Evolutionary conservation across 148 eudicot species (phyloP), one percentile per base, ranked within the genome.

Genomic region (Camellia granthamiana): DNA sequence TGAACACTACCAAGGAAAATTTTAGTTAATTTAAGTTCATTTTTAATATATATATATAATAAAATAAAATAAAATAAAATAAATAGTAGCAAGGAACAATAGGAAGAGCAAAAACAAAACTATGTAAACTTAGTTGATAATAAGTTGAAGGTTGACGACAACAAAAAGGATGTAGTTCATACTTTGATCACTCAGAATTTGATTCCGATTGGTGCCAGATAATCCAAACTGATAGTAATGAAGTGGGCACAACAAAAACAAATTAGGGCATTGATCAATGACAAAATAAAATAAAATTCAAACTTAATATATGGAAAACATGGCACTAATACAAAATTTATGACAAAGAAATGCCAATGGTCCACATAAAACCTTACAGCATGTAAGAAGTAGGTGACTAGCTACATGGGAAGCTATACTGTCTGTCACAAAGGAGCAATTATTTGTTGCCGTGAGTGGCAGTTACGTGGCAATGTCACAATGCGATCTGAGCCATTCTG

Each of bases 181-280:
- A 96, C 98, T 92, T 83, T 92, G 99, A 83, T 96, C 99, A 77
- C 84, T 87, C 68, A 94, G 89, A 83, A 89, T 88, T 83, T 90
- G 97, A 63, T 83, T 81, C 78, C 98, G 88, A 80, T 85, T 93
- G 81, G 89, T 89, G 73, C 93, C 91, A 61, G 91, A 75, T 85
- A 93, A 73, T 60, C 91, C 97, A 85, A 63, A 92, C 94, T 93
- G 94, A 73, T 64, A 63, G 23, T 47, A 60, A 47, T 0, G 63
- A 84, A 85, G 8, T 44, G 42, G 42, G 10, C 70, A 77, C 62
- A 23, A 74, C 61, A 74, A 30, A 81, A 49, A 56, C n/a, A 60
- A 61, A 75, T 54, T 46, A 75, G 64, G 56, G 69, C 18, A 38
- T 16, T 30, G 70, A 58, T 43, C 49, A 76, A 59, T 12, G 9